A percentile compares a stretch with the other conserved stretches of the same genome.
phyloP scores from a whole-genome alignment of 176 grass and related monocot genomes.

The Rhynchospora breviuscula region DNA sequence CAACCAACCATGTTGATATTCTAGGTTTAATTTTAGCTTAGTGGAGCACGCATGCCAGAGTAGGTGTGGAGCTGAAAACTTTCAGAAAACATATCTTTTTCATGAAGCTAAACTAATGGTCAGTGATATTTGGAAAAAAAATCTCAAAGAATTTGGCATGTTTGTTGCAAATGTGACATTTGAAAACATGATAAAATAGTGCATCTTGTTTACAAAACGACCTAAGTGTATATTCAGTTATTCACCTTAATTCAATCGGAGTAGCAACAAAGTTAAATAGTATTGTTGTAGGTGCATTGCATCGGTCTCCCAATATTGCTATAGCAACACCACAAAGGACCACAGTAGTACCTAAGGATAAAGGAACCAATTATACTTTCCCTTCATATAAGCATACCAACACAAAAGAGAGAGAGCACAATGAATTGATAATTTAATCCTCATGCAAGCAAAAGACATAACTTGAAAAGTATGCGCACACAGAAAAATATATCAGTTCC shows the following conservation, averaged over 20 bases:
- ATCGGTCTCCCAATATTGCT: conserved; percentile 52
- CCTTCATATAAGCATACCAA: background rate
- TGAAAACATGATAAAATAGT: background rate
- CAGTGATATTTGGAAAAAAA: background rate
- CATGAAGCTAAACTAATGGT: background rate
- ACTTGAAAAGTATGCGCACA: background rate
- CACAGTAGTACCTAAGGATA: conserved; percentile 67
- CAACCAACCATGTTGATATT: background rate
- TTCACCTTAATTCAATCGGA: conserved; percentile 91
- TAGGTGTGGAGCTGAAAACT: background rate
- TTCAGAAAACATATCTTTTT: background rate
- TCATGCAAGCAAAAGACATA: background rate
- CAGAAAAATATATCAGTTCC: background rate
- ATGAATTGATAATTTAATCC: too few relatives aligned
- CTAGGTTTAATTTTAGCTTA: background rate
- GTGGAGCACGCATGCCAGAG: background rate
- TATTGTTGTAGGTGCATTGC: conserved; percentile 73
- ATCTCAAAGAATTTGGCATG: background rate
- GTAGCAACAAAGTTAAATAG: conserved; percentile 78
- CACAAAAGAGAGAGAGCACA: background rate
- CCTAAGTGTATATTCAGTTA: background rate
- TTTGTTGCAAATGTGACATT: background rate
- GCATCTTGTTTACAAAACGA: background rate
- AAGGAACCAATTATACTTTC: conserved; percentile 12
- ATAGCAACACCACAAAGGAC: conserved; percentile 79